These are phyloP conservation scores for Cladophialophora carrionii DNA, from an alignment of 2,329 filamentous ascomycete genomes.

Conservation along the genomic window DNA sequence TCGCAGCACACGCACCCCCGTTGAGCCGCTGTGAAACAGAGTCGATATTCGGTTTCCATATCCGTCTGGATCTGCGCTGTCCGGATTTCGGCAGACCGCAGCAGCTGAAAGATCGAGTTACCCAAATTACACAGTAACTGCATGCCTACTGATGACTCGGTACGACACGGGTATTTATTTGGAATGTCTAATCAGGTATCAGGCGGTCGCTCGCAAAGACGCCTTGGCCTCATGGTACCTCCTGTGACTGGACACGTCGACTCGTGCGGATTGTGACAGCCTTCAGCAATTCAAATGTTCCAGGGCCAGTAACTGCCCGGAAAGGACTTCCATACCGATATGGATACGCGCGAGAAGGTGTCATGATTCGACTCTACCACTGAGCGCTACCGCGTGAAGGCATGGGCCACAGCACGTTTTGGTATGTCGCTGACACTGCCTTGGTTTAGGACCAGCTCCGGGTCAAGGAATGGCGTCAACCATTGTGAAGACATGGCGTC, in stretches of 20 bases:
- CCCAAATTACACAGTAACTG: not conserved
- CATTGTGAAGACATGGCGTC: not conserved
- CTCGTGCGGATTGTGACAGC: not conserved
- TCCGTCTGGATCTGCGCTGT: constrained; percentile 16
- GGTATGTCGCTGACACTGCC: not conserved
- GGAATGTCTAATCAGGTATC: constrained; percentile 21
- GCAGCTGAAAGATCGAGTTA: not conserved
- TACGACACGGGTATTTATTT: constrained; percentile 17
- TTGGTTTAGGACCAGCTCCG: not conserved
- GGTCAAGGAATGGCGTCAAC: not conserved
- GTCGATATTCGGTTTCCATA: constrained; percentile 22
- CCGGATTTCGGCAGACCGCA: constrained; percentile 20
- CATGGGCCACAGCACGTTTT: not conserved
- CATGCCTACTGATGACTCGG: not conserved
- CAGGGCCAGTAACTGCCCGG: not conserved
- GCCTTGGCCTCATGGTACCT: not conserved
- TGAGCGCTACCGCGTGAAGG: not conserved
- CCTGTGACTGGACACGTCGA: not conserved
- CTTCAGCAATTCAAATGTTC: not conserved
- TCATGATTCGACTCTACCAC: not conserved
- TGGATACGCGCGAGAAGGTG: not conserved
- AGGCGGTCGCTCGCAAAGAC: constrained; percentile 10
- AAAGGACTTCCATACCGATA: not conserved
- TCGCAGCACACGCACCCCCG: constrained; percentile 10
- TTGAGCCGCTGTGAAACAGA: constrained; percentile 27